Base-by-base conservation (phyloP, 208 protist genomes). In the Blastocrithidia nonstop region DNA sequence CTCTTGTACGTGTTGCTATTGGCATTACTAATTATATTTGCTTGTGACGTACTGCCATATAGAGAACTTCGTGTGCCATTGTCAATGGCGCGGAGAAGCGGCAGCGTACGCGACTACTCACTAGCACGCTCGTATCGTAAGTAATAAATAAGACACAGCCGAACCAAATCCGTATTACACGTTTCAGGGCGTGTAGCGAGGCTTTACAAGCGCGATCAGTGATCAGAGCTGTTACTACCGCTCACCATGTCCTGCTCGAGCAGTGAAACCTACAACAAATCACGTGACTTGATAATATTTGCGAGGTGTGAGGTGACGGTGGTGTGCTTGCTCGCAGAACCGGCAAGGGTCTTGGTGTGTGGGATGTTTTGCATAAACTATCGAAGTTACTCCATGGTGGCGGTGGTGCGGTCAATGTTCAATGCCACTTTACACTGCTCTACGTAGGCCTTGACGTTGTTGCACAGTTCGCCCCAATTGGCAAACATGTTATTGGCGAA, bases 401-500 rank as follows among this genome's bases (percentile, higher is more conserved):
- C 75, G 41, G 77, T 84, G 19, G 62, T 63, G 20, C 78, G 61
- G 53, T 93, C 72, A 35, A 88, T 66, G 59, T 87, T 71, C 13
- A 84, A 53, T 4, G 73, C 71, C 5, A 50, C 46, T 57, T 97
- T 93, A 72, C 88, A 98, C 45, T 82, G 58, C 27, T 97, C 92
- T 16, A 98, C 82, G 45, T 93, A 76, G 28, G 67, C 61, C 67
- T 97, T 97, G 20, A 98, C 71, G 50, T 70, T 81, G 43, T 75
- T 78, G 55, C 95, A 96, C 35, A 99, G 65, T 25, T 98, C 96
- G n/a, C 97, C 97, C 80, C 94, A 99, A 59, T 98, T 97, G 28
- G 54, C 35, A 70, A 88, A 97, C 75, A 98, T 86, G 54, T 97
- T 97, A 4, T 84, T 56, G 21, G 64, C 64, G 58, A 91, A 98